Conservation (phyloP, 306 rosid genomes). For the Acmispon strigosus region DNA sequence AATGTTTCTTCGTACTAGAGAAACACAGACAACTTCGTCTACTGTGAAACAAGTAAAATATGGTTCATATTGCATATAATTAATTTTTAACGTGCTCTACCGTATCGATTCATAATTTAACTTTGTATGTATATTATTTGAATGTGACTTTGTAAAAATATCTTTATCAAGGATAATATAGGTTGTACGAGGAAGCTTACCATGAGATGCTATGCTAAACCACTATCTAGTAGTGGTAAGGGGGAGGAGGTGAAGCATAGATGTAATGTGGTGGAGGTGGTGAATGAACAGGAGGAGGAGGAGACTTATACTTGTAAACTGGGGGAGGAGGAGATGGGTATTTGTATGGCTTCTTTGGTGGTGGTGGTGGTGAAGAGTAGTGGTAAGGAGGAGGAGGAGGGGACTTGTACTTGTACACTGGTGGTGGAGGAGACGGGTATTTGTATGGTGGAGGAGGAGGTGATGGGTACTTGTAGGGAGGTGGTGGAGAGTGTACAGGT, state of each 20-base stretch:
- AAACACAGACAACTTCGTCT: too few relatives aligned
- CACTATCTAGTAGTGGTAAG: constrained; percentile 46
- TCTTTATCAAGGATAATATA: too few relatives aligned
- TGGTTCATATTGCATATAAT: too few relatives aligned
- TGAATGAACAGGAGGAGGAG: constrained; percentile 34
- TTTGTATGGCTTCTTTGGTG: neutral
- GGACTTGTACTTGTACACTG: neutral
- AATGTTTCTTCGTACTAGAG: too few relatives aligned
- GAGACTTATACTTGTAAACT: neutral
- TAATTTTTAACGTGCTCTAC: too few relatives aligned
- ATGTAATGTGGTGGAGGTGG: constrained; percentile 1
- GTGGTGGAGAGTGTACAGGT: neutral
- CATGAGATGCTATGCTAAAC: neutral
- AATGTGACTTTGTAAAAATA: too few relatives aligned
- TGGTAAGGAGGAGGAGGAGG: neutral
- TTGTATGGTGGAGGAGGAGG: neutral
- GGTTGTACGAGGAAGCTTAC: constrained; percentile 16
- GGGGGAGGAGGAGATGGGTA: neutral
- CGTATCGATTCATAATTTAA: too few relatives aligned
- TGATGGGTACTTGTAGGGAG: neutral
- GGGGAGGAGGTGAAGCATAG: constrained; percentile 41
- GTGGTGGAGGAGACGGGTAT: constrained; percentile 26
- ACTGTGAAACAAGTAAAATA: too few relatives aligned
- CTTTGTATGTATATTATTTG: too few relatives aligned
- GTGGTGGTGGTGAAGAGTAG: neutral